A percentile compares a stretch with the other conserved stretches of the same genome.
Conservation (phyloP, 805 yeast species). For the Citeromyces nyonsensis region DNA sequence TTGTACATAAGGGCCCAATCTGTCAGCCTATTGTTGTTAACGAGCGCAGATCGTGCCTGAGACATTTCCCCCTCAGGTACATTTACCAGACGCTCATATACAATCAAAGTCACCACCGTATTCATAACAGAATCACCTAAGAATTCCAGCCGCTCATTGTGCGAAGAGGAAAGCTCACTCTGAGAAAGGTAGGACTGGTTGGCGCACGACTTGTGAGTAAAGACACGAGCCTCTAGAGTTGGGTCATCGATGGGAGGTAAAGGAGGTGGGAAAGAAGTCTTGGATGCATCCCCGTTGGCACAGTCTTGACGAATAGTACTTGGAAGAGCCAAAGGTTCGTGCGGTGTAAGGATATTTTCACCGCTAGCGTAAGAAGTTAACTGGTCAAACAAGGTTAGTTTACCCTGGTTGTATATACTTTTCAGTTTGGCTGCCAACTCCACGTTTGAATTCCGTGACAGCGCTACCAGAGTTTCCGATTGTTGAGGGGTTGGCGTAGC, state of each 20-base stretch:
- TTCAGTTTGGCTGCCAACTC: conserved; percentile 47
- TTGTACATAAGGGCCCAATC: conserved; percentile 60
- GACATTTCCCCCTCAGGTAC: conserved; percentile 76
- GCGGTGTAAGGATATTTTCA: too few species aligned
- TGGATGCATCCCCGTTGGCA: too few species aligned
- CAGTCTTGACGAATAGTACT: too few species aligned
- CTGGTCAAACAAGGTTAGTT: conserved; percentile 33
- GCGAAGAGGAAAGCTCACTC: conserved; percentile 40
- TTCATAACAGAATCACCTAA: conserved; percentile 81
- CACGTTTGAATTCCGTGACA: conserved; percentile 36
- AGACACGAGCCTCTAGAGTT: conserved; percentile 50
- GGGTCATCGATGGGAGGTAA: conserved; percentile 54
- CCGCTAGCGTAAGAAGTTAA: too few species aligned
- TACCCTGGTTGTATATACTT: conserved; percentile 29
- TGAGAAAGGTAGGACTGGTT: conserved; percentile 39
- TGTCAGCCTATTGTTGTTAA: conserved; percentile 57
- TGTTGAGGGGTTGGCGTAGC: conserved; percentile 15
- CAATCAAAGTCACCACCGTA: conserved; percentile 50
- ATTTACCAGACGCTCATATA: conserved; percentile 50
- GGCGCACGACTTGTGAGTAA: conserved; percentile 65
- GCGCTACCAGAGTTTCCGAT: conserved; percentile 28
- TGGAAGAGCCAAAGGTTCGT: too few species aligned
- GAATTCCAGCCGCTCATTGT: conserved; percentile 82
- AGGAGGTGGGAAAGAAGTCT: conserved; percentile 30
- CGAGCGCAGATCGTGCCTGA: conserved; percentile 48